Evolutionary conservation across 202 grass and related monocot genomes (phyloP), one percentile per base, ranked within the genome.

Genomic region (Saccharum hybrid): DNA sequence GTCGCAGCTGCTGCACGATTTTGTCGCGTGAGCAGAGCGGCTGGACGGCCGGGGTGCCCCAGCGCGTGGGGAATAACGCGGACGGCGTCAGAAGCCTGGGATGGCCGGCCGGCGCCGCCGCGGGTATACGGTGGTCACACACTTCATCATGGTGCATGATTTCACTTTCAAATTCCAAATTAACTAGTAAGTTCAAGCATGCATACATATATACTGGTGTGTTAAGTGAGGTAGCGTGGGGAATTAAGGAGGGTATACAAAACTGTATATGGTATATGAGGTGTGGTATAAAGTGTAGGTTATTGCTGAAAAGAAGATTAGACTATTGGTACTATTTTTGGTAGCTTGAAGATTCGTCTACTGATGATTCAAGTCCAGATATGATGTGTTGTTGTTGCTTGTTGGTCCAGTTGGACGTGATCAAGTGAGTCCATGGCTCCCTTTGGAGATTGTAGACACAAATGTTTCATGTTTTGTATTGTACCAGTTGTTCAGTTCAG

Each of bases 1-100:
- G n/a, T 84, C 96, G 68, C 91, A 99, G 86, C 83, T 96, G 49
- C 86, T 94, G 81, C 93, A 99, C 86, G 93, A 99, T 94, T 99
- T 94, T 87, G 96, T 99, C 21, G 74, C 88, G 18, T 99, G 81
- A 90, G 21, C 26, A 26, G 26, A 26, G 33, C 70, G 19, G 56
- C 6, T 4, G 22, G 33, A 34, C 33, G 4, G 4, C 33, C 33
- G 33, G 1, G 8, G 26, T 3, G 45, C 28, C 6, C 2, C 7
- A 2, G 46, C 10, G 2, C 1, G 10, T 11, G 10, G 57, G 23
- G 84, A 91, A 87, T 87, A 89, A 85, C 80, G 79, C 66, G 66
- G 80, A 34, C 40, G 69, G 84, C 75, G 52, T 83, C 84, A 83
- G 84, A 83, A 86, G 88, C 84, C 68, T 83, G 79, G 74, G 67